Evolutionary conservation across 1,139 yeast genomes (phyloP), one percentile per base, ranked within the genome.

Genomic region (Spathaspora sp.): DNA sequence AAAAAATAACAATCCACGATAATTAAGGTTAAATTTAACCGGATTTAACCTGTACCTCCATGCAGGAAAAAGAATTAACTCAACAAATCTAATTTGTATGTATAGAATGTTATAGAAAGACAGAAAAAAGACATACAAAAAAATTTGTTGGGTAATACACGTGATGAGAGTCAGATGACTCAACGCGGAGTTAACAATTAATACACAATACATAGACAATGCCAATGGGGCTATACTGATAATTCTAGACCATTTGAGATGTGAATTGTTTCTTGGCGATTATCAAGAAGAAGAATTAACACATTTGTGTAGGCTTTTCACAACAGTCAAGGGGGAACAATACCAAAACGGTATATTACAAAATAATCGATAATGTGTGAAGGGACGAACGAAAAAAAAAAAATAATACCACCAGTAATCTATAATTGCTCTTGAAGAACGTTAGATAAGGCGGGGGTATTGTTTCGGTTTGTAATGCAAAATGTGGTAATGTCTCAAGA

Each of bases 71-170:
- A 10, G 2, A 27, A 2, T 27, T 3, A 31, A 15, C 36, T 31
- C 36, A 31, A 31, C 36, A 31, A 31, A 31, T 31, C 36, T 31
- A 31, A 31, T 31, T 31, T 31, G 36, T 31, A 31, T 31, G 36
- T 10, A 15, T 27, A 15, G 36, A 31, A 31, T 18, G 13, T 9
- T 3, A 9, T 13, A 31, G 36, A 31, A 31, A 4, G 18, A 17
- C 11, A 2, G 13, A 29, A 29, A 29, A 29, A 29, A 29, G 3
- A n/a, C n/a, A 31, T 4, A n/a, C 4, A 15, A 31, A 6, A 31
- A 31, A 31, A 31, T 13, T 20, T 31, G 36, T 31, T 31, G 36
- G 36, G 36, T 31, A 31, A 31, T 11, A 13, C 36, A 31, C 13
- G 36, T 31, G 36, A 31, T 9, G 10, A 4, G 18, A 31, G 17